Conservation (phyloP, 805 yeast genomes). For the Metschnikowia lachancei region DNA sequence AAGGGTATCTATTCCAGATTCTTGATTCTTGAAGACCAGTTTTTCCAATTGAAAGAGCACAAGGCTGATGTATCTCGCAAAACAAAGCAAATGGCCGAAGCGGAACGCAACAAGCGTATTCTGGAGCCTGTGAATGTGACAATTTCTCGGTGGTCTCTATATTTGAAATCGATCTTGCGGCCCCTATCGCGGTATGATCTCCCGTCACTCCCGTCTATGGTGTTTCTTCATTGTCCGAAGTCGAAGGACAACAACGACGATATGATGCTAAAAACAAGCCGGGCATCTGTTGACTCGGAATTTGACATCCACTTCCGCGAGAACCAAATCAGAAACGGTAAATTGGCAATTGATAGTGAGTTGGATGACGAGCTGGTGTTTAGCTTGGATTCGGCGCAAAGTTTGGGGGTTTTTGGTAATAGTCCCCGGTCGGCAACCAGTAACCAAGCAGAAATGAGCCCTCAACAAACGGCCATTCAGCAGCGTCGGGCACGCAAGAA, state of each 20-base stretch:
- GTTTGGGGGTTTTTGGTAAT: slow-evolving; percentile 1
- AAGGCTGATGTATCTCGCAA: slow-evolving; percentile 14
- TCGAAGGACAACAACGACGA: slow-evolving; percentile 11
- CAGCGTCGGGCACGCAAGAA: slow-evolving; percentile 30
- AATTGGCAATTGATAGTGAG: slow-evolving; percentile 8
- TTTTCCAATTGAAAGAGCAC: slow-evolving; percentile 61
- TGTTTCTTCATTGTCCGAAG: slow-evolving; percentile 24
- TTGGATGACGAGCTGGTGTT: slow-evolving; percentile 12
- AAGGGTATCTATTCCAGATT: slow-evolving; percentile 58
- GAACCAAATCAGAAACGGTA: slow-evolving; percentile 39
- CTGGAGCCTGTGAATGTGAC: slow-evolving; percentile 20
- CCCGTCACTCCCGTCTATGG: slow-evolving; percentile 41
- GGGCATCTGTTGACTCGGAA: slow-evolving; percentile 6
- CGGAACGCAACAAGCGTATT: slow-evolving; percentile 7
- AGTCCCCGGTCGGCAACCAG: neutral
- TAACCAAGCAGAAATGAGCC: neutral
- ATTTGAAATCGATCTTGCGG: slow-evolving; percentile 25
- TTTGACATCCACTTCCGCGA: slow-evolving; percentile 36
- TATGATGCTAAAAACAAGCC: slow-evolving; percentile 8
- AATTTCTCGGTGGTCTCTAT: slow-evolving; percentile 31
- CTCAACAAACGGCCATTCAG: neutral
- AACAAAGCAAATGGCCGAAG: slow-evolving; percentile 4
- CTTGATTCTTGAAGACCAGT: slow-evolving; percentile 62
- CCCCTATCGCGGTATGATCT: slow-evolving; percentile 33
- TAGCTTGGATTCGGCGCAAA: slow-evolving; percentile 5